Evolutionary conservation across 2,329 filamentous ascomycete species (phyloP), one percentile per base, ranked within the genome.

Genomic region (Venturiaceae sp.): DNA sequence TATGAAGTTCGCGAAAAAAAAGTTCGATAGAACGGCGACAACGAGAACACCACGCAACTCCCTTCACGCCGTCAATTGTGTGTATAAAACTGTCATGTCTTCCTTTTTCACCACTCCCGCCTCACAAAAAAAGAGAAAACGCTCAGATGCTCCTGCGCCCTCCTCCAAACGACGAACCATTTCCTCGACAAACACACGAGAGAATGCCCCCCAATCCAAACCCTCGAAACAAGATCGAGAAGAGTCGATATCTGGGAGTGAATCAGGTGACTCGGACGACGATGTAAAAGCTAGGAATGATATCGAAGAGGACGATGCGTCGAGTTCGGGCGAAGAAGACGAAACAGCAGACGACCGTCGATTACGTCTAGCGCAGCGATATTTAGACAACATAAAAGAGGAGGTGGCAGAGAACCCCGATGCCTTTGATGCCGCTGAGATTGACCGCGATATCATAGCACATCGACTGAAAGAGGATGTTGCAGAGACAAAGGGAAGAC

Each of bases 101-200:
- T 96, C 92, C 39, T 99, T 97, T 75, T 99, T 99, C 75, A 96
- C 92, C 55, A 78, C 87, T 39, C 91, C 94, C 5, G 87, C 88
- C 41, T 87, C 88, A 55, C 87, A 92, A 69, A 90, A 89, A 77
- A 97, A 97, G 81, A 82, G 94, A 66, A 97, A 97, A 80, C 82
- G 92, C 60, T 59, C 70, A 37, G 67, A 75, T 54, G 61, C 63
- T 61, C 68, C 76, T 59, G 78, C 80, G 28, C 69, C 76, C 16
- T 79, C 83, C 55, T 72, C 72, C 1, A 84, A 84, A 71, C 87
- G 85, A 68, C 77, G 82, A 69, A 66, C 79, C 61, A 79, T 76
- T 56, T 69, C 78, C 63, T 60, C 72, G 57, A 67, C 71, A 60
- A 72, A 71, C 60, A 68, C 75, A 33, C 72, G 71, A 62, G 69